Conservation (phyloP, 2,329 filamentous ascomycete genomes). For the Aspergillus luchuensis region DNA sequence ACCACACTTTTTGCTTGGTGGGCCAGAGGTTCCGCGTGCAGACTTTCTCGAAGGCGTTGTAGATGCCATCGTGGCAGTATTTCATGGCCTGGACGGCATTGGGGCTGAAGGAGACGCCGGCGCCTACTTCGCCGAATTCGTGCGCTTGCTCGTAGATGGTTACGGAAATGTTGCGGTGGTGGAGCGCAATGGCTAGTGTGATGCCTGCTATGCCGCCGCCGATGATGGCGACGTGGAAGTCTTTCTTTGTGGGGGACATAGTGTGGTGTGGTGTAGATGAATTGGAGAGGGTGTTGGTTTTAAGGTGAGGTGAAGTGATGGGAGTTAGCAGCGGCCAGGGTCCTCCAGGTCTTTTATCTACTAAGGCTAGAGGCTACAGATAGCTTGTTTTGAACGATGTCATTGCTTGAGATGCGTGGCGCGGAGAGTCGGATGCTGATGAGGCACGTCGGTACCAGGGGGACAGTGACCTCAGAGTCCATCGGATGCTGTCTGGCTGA, state of each 20-base stretch:
- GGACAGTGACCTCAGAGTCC: conserved; percentile 9
- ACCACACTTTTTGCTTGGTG: conserved; percentile 30
- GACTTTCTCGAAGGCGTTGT: conserved; percentile 36
- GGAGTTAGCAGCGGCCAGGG: neutral
- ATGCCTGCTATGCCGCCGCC: conserved; percentile 43
- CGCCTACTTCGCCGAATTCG: conserved; percentile 42
- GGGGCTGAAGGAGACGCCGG: conserved; percentile 42
- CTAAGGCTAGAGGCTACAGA: neutral
- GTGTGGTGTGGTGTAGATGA: neutral
- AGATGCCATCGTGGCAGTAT: conserved; percentile 29
- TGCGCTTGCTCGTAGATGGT: conserved; percentile 41
- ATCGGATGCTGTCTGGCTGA: conserved; percentile 12
- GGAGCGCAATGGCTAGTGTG: conserved; percentile 39
- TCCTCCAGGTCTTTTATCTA: neutral
- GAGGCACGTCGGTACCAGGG: conserved; percentile 16
- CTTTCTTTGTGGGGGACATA: conserved; percentile 16
- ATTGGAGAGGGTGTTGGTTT: neutral
- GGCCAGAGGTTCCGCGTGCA: conserved; percentile 39
- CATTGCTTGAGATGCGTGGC: neutral
- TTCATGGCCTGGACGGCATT: conserved; percentile 36
- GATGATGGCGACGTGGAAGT: conserved; percentile 34
- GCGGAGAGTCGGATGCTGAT: conserved; percentile 16
- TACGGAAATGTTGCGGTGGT: conserved; percentile 34
- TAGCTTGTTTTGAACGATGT: neutral
- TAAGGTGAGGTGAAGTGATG: neutral